Evolutionary conservation across 2,329 filamentous ascomycete genomes (phyloP).

Genomic region (Monosporascus sp.): DNA sequence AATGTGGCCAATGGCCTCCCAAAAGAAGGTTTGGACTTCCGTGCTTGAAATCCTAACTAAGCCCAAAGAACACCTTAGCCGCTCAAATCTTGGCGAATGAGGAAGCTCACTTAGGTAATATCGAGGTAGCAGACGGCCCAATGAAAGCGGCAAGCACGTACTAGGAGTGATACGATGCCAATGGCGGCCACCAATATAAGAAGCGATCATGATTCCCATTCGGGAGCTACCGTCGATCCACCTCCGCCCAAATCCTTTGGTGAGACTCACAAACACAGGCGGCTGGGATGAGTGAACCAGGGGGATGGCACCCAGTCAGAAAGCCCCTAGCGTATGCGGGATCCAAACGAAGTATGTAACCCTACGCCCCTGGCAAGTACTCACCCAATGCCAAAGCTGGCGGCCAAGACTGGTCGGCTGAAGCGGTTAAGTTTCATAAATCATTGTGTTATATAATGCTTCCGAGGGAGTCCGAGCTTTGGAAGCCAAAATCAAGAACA

Average conservation of each 20-base stretch:
- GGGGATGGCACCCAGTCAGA: background rate
- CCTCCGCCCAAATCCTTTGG: background rate
- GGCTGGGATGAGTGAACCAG: background rate
- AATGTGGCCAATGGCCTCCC: no score
- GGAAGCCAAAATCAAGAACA: no score
- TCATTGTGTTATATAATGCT: background rate
- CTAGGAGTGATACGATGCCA: background rate
- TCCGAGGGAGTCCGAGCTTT: no score
- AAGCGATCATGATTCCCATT: background rate
- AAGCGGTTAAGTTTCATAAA: background rate
- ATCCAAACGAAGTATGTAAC: background rate
- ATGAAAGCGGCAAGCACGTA: background rate
- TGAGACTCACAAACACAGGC: background rate
- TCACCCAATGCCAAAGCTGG: background rate
- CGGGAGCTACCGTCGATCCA: conserved; percentile 1
- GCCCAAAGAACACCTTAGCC: no score
- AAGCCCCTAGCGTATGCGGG: background rate
- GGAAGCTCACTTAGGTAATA: no score
- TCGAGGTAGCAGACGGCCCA: no score
- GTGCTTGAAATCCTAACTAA: no score
- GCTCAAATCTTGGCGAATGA: no score
- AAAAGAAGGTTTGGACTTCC: no score
- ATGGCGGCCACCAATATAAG: background rate
- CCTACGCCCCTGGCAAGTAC: background rate
- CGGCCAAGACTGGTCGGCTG: background rate